These are phyloP conservation scores for Vitis hybrid DNA, from an alignment of 177 flowering plant species.

Conservation along the genomic window DNA sequence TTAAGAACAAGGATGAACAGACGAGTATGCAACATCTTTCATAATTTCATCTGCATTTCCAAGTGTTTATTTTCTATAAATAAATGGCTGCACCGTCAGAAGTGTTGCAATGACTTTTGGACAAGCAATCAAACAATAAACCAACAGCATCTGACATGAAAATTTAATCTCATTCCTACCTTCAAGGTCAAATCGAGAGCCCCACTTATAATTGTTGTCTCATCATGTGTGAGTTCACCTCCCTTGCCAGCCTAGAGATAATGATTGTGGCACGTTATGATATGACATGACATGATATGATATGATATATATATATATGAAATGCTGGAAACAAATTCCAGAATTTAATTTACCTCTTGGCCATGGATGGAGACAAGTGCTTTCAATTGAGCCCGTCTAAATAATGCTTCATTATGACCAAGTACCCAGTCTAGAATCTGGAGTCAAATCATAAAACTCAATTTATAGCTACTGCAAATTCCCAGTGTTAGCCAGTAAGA, in stretches of 20 bases:
- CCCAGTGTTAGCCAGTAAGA: not conserved
- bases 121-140: not conserved
- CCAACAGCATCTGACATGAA: not conserved
- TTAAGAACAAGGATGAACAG: not conserved
- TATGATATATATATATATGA: no score
- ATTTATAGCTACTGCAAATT: not conserved
- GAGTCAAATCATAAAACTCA: constrained; percentile 13
- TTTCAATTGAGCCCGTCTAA: constrained; percentile 88
- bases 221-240: constrained; percentile 97
- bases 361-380: constrained; percentile 84
- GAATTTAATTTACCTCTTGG: constrained; percentile 50
- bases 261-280: constrained; percentile 6
- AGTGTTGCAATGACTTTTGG: not conserved
- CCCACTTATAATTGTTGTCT: constrained; percentile 96
- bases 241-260: constrained; percentile 85
- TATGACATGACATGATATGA: not conserved
- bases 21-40: not conserved
- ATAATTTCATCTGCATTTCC: not conserved
- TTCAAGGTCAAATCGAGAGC: constrained; percentile 94
- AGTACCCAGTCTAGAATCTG: constrained; percentile 75
- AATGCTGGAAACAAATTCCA: not conserved
- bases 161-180: constrained; percentile 37
- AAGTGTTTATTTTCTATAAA: no score
- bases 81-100: not conserved
- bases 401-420: constrained; percentile 83